Conservation (phyloP, 169 alveolate species). For the Fabrea salina region DNA sequence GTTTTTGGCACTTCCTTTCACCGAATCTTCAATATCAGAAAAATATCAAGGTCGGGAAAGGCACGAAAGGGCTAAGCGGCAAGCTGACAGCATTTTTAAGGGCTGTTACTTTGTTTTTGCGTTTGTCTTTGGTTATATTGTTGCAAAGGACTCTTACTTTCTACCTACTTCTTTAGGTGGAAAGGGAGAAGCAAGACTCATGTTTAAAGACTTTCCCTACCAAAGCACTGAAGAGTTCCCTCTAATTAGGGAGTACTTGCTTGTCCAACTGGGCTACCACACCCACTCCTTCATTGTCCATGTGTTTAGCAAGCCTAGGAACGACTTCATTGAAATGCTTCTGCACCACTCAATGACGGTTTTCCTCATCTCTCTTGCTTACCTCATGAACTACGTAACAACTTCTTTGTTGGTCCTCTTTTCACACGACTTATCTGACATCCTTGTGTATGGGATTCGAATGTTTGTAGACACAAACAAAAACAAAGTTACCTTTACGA, state of each 20-base stretch:
- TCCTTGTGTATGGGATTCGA: not conserved
- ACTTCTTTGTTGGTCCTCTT: not conserved
- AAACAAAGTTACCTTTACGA: not conserved
- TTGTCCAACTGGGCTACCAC: slow-evolving; percentile 20
- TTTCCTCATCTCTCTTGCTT: not conserved
- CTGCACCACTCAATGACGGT: slow-evolving; percentile 20
- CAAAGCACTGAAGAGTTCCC: not conserved
- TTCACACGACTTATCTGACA: not conserved
- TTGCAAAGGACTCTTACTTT: not conserved
- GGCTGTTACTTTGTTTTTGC: slow-evolving; percentile 4
- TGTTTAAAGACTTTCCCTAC: not conserved
- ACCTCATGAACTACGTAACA: slow-evolving; percentile 11
- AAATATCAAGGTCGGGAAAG: not conserved
- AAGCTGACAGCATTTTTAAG: not conserved
- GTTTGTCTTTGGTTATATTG: not conserved
- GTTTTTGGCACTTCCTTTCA: not conserved
- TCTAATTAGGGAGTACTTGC: not conserved
- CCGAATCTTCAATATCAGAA: not conserved
- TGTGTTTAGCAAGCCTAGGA: not conserved
- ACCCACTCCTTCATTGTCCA: not conserved
- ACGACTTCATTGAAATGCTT: slow-evolving; percentile 7
- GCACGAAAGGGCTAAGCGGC: not conserved
- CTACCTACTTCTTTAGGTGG: slow-evolving; percentile 19
- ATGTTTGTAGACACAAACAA: not conserved
- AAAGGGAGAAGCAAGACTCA: not conserved